Conservation (phyloP, 768 basidiomycete species). For the Boletus eberwhitei region DNA sequence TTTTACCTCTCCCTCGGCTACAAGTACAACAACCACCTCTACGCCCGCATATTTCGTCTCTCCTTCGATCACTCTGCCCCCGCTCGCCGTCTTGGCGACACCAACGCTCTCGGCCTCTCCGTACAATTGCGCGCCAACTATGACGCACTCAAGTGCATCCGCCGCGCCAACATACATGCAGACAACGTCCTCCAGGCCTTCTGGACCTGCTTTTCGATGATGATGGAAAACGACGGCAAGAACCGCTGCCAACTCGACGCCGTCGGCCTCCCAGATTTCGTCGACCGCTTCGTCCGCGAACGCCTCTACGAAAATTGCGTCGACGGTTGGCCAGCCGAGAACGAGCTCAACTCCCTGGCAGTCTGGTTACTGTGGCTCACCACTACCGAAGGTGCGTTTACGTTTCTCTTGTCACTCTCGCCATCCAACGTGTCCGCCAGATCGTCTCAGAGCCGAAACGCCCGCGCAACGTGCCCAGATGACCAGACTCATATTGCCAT, state of each 20-base stretch:
- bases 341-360: conserved; percentile 45
- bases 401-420: background rate
- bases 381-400: conserved; percentile 45
- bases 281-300: conserved; percentile 43
- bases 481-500: conserved; percentile 39
- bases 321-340: conserved; percentile 60
- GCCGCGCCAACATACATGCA: conserved; percentile 35
- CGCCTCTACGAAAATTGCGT: conserved; percentile 42
- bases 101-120: conserved; percentile 36
- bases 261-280: conserved; percentile 47
- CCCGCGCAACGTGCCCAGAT: conserved; percentile 27
- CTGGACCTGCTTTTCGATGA: conserved; percentile 50
- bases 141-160: conserved; percentile 28
- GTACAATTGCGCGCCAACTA: conserved; percentile 40
- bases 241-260: conserved; percentile 55
- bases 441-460: conserved; percentile 28
- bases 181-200: conserved; percentile 33
- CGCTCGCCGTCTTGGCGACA: conserved; percentile 46
- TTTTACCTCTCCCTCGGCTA: conserved; percentile 37
- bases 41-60: conserved; percentile 49
- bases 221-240: conserved; percentile 66
- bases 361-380: conserved; percentile 67
- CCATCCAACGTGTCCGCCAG: conserved; percentile 24
- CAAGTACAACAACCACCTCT: conserved; percentile 36
- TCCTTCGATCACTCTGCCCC: conserved; percentile 57